These are phyloP conservation scores for Vitis labrusca DNA, from an alignment of 164 flowering plant species.

Conservation along the genomic window DNA sequence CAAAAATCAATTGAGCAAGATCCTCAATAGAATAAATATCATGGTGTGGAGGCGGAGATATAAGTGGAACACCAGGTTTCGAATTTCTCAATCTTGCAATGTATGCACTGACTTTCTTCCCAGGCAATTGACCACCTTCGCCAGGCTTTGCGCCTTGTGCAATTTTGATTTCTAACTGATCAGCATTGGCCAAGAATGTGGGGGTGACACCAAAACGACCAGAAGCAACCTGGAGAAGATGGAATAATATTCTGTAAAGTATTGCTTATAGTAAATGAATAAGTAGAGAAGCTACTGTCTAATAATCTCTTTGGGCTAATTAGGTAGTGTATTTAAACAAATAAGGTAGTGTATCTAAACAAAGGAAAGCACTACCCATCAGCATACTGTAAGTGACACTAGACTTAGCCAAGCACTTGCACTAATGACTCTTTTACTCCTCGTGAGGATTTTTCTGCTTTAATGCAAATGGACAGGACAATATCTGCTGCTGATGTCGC, in stretches of 20 bases:
- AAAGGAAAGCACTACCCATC: no score
- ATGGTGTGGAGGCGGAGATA: constrained; percentile 99
- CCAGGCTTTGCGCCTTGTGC: constrained; percentile 99
- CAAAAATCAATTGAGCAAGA: constrained; percentile 95
- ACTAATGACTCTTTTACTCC: no score
- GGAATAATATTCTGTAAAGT: not conserved
- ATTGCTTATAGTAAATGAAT: not conserved
- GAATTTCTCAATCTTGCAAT: constrained; percentile 96
- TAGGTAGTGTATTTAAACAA: no score
- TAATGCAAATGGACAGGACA: no score
- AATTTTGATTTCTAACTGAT: constrained; percentile 95
- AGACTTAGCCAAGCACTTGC: no score
- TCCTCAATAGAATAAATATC: constrained; percentile 99
- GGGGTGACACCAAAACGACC: constrained; percentile 99
- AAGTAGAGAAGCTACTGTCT: not conserved
- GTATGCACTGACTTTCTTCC: constrained; percentile 98
- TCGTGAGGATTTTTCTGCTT: no score
- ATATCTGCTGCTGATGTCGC: no score
- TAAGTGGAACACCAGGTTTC: constrained; percentile 99
- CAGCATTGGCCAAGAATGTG: constrained; percentile 95
- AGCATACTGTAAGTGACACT: no score
- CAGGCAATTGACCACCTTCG: constrained; percentile 99
- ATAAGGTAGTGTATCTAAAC: no score
- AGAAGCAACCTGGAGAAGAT: constrained; percentile 83
- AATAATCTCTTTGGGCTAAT: not conserved